Evolutionary conservation across 805 yeast genomes (phyloP), one percentile per base, ranked within the genome.

Genomic region (Wickerhamiella azymoides): DNA sequence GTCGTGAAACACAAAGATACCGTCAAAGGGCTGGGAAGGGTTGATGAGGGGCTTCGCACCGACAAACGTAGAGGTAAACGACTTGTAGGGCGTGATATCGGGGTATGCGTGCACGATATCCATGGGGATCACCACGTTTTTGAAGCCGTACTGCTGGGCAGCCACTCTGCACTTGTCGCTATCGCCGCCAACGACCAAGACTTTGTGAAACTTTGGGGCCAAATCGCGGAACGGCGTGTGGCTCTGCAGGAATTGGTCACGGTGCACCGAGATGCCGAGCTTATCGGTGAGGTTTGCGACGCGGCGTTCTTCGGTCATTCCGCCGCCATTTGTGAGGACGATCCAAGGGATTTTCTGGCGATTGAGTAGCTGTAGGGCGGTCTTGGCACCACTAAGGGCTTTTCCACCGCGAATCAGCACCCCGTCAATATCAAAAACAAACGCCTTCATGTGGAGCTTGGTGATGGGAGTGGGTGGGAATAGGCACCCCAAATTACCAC

Each of bases 391-490:
- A 0, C 92, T 88, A 39, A 85, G 79, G 5, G 89, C 81, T 44
- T 79, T 76, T 1, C 92, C 88, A 13, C 95, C 94, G 50, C 83
- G 71, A 52, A 85, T 77, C 41, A 85, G 75, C 42, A 85, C 96
- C 30, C 96, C 96, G 60, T 85, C 96, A 45, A 85, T 85, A 64
- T 86, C 95, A 61, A 86, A 85, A 36, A 93, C 93, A 68, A 85
- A 85, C 2, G 94, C 94, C 24, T 48, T 49, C 45, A 42, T 42
- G 40, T 2, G n/a, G n/a, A n/a, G n/a, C n/a, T n/a, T n/a, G n/a
- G n/a, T n/a, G n/a, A n/a, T n/a, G n/a, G n/a, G n/a, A n/a, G n/a
- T n/a, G 25, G 25, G 41, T 5, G 21, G 39, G 9, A 13, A 19
- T n/a, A n/a, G n/a, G n/a, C n/a, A n/a, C n/a, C n/a, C n/a, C n/a